A percentile compares a stretch with the other conserved stretches of the same genome.
phyloP scores from a whole-genome alignment of 495 filamentous ascomycete species.

The Aspergillus mulundensis region DNA sequence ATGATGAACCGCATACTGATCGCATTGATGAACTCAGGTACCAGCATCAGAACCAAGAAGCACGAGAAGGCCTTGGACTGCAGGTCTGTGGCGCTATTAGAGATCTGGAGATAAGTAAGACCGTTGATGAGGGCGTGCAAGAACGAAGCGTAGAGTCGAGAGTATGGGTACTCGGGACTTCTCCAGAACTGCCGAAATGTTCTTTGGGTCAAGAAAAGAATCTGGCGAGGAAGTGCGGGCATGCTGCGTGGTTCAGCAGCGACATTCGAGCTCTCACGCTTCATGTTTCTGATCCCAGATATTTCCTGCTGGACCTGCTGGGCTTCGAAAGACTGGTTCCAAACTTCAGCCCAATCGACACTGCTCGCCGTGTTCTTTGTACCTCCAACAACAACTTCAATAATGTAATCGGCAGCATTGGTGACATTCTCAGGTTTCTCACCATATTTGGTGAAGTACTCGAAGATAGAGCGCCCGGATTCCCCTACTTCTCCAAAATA shows the following conservation, averaged over 20 bases:
- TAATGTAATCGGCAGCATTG: constrained; percentile 82
- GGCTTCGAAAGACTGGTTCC: constrained; percentile 68
- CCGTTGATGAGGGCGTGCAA: constrained; percentile 73
- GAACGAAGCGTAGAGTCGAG: constrained; percentile 73
- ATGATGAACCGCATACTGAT: constrained; percentile 75
- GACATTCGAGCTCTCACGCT: constrained; percentile 34
- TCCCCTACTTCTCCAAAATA: constrained; percentile 69
- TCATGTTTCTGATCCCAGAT: constrained; percentile 54
- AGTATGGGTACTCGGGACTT: constrained; percentile 73
- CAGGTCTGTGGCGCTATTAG: constrained; percentile 60
- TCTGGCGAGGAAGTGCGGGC: constrained; percentile 64
- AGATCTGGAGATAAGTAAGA: constrained; percentile 67
- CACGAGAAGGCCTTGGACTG: constrained; percentile 79
- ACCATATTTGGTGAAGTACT: constrained; percentile 51
- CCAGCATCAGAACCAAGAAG: constrained; percentile 75
- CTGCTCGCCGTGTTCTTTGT: constrained; percentile 58
- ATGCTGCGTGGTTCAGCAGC: constrained; percentile 53
- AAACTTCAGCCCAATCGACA: constrained; percentile 73
- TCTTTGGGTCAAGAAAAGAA: constrained; percentile 58
- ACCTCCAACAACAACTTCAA: constrained; percentile 81
- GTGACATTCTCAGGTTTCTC: constrained; percentile 38
- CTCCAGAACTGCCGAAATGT: constrained; percentile 70
- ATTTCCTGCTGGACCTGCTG: constrained; percentile 63
- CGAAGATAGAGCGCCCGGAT: constrained; percentile 42
- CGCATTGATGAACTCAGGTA: constrained; percentile 71